Evolutionary conservation across 352 stramenopile species (phyloP).

Genomic region (Phytophthora sansomeana): DNA sequence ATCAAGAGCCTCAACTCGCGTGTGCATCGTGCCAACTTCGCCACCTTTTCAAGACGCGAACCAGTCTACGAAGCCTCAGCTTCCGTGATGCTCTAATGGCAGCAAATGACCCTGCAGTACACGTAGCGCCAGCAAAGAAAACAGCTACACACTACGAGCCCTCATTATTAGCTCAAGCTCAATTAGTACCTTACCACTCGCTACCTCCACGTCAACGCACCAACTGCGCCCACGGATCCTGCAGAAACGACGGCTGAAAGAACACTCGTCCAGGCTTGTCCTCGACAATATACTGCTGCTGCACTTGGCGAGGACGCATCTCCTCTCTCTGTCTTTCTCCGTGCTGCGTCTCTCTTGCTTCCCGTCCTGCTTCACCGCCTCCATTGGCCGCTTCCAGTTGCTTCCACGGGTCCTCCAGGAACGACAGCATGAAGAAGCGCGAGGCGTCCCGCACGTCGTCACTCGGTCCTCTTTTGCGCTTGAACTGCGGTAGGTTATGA

Average conservation of each 20-base stretch:
- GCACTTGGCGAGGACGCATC: constrained; percentile 27
- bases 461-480: constrained; percentile 56
- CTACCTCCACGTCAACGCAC: constrained; percentile 4
- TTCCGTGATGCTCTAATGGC: constrained; percentile 27
- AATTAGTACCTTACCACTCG: constrained; percentile 5
- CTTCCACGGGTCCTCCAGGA: constrained; percentile 73
- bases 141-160: background rate
- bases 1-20: constrained; percentile 52
- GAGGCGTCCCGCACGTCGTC: constrained; percentile 51
- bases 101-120: background rate
- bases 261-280: constrained; percentile 56
- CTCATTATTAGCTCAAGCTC: constrained; percentile 1
- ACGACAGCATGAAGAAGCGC: constrained; percentile 74
- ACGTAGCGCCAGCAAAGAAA: background rate
- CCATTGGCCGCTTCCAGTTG: constrained; percentile 30
- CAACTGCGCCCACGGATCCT: constrained; percentile 59
- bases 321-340: constrained; percentile 18
- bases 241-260: constrained; percentile 77
- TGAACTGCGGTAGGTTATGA: constrained; percentile 36
- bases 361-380: background rate
- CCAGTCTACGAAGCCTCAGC: constrained; percentile 33
- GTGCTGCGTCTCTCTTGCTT: background rate
- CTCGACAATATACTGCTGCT: constrained; percentile 2
- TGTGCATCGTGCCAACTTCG: constrained; percentile 47
- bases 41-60: constrained; percentile 49